Evolutionary conservation across 2,329 filamentous ascomycete species (phyloP).

Genomic region (Ampelomyces quisqualis): DNA sequence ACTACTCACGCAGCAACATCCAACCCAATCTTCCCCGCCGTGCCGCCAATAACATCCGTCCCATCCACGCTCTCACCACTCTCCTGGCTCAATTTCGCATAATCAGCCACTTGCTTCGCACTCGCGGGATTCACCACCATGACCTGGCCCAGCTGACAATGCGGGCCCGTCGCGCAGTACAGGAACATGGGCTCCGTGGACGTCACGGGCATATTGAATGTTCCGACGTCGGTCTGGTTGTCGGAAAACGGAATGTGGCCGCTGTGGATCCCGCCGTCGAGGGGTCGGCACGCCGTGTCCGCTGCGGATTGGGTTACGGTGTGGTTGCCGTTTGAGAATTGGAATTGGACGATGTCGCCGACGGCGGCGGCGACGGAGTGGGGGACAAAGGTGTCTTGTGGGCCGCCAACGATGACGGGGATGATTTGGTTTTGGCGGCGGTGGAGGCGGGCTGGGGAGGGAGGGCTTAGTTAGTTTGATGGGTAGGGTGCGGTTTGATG

Average conservation of each 20-base stretch:
- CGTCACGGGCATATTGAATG: constrained; percentile 35
- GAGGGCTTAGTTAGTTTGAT: neutral
- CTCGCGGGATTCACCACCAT: constrained; percentile 31
- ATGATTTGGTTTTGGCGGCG: constrained; percentile 28
- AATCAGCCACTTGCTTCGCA: constrained; percentile 29
- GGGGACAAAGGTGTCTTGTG: constrained; percentile 33
- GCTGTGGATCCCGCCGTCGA: constrained; percentile 31
- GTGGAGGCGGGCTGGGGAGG: constrained; percentile 19
- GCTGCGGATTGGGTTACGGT: constrained; percentile 33
- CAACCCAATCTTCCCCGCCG: constrained; percentile 22
- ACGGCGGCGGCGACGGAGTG: constrained; percentile 30
- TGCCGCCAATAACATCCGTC: constrained; percentile 22
- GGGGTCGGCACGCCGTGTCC: constrained; percentile 29
- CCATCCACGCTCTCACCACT: constrained; percentile 27
- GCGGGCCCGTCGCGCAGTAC: constrained; percentile 35
- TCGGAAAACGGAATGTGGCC: constrained; percentile 35
- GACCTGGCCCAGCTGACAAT: constrained; percentile 34
- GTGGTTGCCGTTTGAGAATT: constrained; percentile 38
- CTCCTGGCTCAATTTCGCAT: constrained; percentile 27
- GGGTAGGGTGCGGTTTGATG: no score
- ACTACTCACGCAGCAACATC: constrained; percentile 28
- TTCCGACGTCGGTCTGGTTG: constrained; percentile 32
- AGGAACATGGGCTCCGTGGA: constrained; percentile 34
- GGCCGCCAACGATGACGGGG: constrained; percentile 35
- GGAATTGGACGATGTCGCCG: constrained; percentile 35